phyloP scores from a whole-genome alignment of 225 moss, liverwort and hornwort genomes.

The Bryum argenteum region DNA sequence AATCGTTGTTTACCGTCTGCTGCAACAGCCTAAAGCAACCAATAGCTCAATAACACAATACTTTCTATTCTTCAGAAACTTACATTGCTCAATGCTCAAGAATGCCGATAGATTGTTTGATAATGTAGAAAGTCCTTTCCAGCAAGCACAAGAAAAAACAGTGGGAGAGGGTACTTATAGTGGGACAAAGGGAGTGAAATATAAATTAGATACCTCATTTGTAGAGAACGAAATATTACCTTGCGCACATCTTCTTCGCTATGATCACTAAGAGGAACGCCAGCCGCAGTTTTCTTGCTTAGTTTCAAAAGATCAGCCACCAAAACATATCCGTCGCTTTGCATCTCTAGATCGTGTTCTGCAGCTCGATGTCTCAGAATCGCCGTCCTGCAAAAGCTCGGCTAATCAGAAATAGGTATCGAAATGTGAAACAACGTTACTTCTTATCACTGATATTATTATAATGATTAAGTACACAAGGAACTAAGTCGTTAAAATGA shows the following conservation, averaged over 20 bases:
- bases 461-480: too few species aligned
- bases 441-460: too few species aligned
- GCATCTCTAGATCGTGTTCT: conserved; percentile 54
- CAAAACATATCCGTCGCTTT: conserved; percentile 68
- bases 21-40: conserved; percentile 56
- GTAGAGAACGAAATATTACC: conserved; percentile 38
- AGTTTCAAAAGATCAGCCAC: conserved; percentile 68
- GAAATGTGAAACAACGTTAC: too few species aligned
- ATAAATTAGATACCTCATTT: neutral
- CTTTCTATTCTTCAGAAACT: too few species aligned
- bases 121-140: too few species aligned
- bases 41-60: neutral
- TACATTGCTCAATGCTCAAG: too few species aligned
- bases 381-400: conserved; percentile 56
- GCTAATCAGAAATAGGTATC: neutral
- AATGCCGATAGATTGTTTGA: too few species aligned
- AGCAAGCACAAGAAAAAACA: too few species aligned
- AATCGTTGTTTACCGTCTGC: conserved; percentile 74
- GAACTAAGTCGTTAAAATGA: neutral
- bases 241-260: conserved; percentile 71
- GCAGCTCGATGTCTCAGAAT: conserved; percentile 80
- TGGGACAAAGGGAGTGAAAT: neutral
- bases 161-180: too few species aligned
- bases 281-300: conserved; percentile 50
- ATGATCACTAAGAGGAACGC: conserved; percentile 51